These are phyloP conservation scores for Paraleonurus japonicus DNA, from an alignment of 257 asterid genomes.

Conservation along the genomic window DNA sequence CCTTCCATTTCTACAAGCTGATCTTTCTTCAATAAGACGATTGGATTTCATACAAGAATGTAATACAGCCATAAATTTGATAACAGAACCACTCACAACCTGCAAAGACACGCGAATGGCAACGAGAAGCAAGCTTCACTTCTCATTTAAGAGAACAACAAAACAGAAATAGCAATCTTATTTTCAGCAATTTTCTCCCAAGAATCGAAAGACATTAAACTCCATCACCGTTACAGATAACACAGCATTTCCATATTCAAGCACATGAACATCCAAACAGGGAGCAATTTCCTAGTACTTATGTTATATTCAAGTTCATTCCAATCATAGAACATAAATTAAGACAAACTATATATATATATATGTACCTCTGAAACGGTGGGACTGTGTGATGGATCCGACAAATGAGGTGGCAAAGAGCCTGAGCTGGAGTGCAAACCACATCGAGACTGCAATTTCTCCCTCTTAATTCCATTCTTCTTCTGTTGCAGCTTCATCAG, in stretches of 20 bases:
- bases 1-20: neutral
- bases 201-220: neutral
- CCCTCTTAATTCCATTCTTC: conserved; percentile 40
- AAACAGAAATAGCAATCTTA: neutral
- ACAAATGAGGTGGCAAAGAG: conserved; percentile 56
- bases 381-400: conserved; percentile 71
- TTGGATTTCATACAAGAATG: neutral
- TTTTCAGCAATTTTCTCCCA: no score
- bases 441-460: conserved; percentile 41
- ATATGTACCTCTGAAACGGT: conserved; percentile 49
- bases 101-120: neutral
- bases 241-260: neutral
- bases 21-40: neutral
- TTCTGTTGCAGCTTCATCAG: conserved; percentile 36
- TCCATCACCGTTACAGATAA: neutral
- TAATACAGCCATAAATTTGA: neutral
- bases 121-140: neutral
- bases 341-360: neutral
- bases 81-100: neutral
- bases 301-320: conserved; percentile 4
- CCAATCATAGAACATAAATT: neutral
- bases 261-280: neutral
- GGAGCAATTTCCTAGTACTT: no score
- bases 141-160: neutral
- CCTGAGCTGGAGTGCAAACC: conserved; percentile 30